Conservation (phyloP, 1,284 basidiomycete genomes). For the Cystobasidiaceae sp. region DNA sequence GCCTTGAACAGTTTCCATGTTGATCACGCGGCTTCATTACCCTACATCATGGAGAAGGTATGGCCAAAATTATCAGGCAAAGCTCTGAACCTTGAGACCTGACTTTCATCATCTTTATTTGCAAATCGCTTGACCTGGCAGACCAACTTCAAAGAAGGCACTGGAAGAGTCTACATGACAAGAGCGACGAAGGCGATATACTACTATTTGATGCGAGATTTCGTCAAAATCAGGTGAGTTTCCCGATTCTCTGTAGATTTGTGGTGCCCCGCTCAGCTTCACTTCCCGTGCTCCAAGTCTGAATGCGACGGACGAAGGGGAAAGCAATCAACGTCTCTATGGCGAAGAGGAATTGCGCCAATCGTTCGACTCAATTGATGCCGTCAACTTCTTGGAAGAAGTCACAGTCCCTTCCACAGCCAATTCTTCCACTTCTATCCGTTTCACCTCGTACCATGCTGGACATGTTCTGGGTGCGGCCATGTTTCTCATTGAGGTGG, state of each 20-base stretch:
- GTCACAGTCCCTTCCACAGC: slow-evolving; percentile 65
- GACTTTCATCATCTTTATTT: too few species aligned
- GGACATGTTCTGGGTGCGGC: slow-evolving; percentile 96
- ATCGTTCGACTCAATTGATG: slow-evolving; percentile 85
- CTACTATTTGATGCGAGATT: slow-evolving; percentile 99
- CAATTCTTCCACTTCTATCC: slow-evolving; percentile 52
- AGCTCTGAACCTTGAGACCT: too few species aligned
- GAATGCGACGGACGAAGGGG: slow-evolving; percentile 49
- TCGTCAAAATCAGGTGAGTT: slow-evolving; percentile 79
- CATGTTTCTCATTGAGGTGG: slow-evolving; percentile 98
- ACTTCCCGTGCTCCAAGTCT: neutral
- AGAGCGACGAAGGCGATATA: slow-evolving; percentile 98
- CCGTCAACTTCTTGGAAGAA: slow-evolving; percentile 92
- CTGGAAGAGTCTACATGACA: slow-evolving; percentile 98
- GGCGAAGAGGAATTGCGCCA: slow-evolving; percentile 81
- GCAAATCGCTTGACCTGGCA: too few species aligned
- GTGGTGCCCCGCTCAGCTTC: slow-evolving; percentile 23
- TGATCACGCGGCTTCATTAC: slow-evolving; percentile 93
- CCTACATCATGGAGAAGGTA: slow-evolving; percentile 97
- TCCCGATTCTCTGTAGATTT: neutral
- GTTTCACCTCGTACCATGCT: slow-evolving; percentile 96
- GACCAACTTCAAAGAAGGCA: slow-evolving; percentile 93
- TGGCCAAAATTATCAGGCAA: too few species aligned
- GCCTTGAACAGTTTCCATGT: slow-evolving; percentile 82
- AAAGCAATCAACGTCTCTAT: slow-evolving; percentile 36